Base-by-base conservation (phyloP, 176 grass and related monocot genomes). In the Oryza longistaminata region DNA sequence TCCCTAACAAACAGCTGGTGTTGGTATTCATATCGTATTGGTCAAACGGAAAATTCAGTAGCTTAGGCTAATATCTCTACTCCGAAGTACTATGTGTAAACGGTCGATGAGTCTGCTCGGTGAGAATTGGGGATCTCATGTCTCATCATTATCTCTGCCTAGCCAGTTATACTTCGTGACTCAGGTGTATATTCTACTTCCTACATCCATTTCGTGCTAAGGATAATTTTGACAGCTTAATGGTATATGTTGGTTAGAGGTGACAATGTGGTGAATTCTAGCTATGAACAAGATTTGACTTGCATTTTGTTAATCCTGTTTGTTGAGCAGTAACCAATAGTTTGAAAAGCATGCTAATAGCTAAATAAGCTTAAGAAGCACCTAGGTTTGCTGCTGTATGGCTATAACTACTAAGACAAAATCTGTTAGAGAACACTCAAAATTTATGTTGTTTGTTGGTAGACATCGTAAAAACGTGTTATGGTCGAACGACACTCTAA, bases 291-390 rank as follows among this genome's bases (percentile, higher is more conserved):
- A 45, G 3, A 83, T 68, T 87, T 52, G 58, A 48, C 73, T 68
- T 15, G 10, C 29, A 9, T 67, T 5, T 70, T 70, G 16, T 62
- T 40, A 42, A 42, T 43, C 17, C 11, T 37, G 15, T 82, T 78
- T 50, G 6, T 83, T 66, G 27, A 44, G 50, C 29, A 61, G 61
- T 81, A 69, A 65, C 3, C 79, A 17, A 15, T 62, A 39, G 19
- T 69, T 26, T 83, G 62, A 25, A 79, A n/a, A 79, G 0, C 48
- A 64, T 83, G 34, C 29, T 61, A 42, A 83, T 31, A 79, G 25
- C 27, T 68, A 42, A 29, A 68, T 22, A 79, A 74, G 73, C 68
- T 48, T 79, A 26, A 8, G 37, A 60, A 86, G 19, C 48, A 83
- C 26, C 60, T 86, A 68, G 37, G 46, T 5, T 66, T 58, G 11